Percentiles rank a stretch among this genome's conserved stretches.
These are phyloP conservation scores for Coemansia sp. DNA, from an alignment of 192 early-diverging fungal species.

Conservation along the genomic window DNA sequence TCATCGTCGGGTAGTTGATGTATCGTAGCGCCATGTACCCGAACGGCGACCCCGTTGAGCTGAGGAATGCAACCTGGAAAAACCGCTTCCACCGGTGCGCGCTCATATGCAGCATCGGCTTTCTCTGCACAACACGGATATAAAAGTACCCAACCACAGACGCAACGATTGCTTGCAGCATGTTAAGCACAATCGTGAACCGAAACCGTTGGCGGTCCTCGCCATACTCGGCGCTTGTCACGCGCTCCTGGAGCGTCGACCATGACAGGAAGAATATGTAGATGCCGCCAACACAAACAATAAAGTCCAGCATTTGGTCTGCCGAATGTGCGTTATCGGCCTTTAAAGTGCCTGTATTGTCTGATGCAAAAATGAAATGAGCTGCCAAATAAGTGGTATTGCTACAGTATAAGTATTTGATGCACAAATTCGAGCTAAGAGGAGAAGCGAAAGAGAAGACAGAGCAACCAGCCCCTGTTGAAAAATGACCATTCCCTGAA, in stretches of 20 bases:
- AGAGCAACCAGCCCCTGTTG: too few species aligned
- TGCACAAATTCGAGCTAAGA: too few species aligned
- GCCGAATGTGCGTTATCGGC: background rate
- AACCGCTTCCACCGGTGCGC: slow-evolving; percentile 62
- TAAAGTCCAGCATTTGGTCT: slow-evolving; percentile 58
- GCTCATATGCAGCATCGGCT: slow-evolving; percentile 44
- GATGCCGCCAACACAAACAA: slow-evolving; percentile 76
- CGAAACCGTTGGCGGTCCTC: slow-evolving; percentile 68
- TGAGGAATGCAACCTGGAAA: slow-evolving; percentile 73
- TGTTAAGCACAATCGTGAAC: slow-evolving; percentile 90
- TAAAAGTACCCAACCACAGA: slow-evolving; percentile 76
- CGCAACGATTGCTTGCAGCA: slow-evolving; percentile 79
- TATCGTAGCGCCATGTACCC: slow-evolving; percentile 91
- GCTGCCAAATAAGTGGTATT: too few species aligned
- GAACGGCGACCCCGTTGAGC: slow-evolving; percentile 80
- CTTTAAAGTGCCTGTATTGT: background rate
- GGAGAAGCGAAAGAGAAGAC: too few species aligned
- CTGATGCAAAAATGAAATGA: background rate
- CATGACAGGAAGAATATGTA: slow-evolving; percentile 96
- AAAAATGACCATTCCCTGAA: background rate
- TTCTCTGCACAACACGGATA: slow-evolving; percentile 58
- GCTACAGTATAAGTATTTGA: too few species aligned
- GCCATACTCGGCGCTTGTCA: slow-evolving; percentile 81
- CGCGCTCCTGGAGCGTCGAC: slow-evolving; percentile 92
- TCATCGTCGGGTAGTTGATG: slow-evolving; percentile 97